Evolutionary conservation across 169 alveolate genomes (phyloP).

Genomic region (Cyclospora cayetanensis): DNA sequence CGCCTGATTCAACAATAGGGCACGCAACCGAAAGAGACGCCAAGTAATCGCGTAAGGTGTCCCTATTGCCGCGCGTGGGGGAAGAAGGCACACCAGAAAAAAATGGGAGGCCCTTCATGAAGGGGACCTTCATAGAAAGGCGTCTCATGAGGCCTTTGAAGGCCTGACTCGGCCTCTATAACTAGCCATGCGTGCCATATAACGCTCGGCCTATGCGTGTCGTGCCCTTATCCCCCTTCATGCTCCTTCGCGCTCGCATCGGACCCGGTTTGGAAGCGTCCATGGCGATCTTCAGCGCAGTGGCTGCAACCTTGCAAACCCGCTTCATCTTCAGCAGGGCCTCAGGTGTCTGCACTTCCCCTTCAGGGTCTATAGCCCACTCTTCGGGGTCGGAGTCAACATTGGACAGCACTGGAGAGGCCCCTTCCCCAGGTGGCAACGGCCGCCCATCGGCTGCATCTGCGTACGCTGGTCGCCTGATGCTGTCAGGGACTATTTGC

Average conservation of each 20-base stretch:
- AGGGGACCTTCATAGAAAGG: not conserved
- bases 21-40: not conserved
- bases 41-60: not conserved
- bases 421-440: not conserved
- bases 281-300: slow-evolving; percentile 40
- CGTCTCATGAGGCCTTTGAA: not conserved
- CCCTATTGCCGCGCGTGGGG: not conserved
- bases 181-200: not conserved
- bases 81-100: not conserved
- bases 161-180: not conserved
- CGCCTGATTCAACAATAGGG: too few species aligned
- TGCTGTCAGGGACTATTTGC: not conserved
- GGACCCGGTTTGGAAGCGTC: slow-evolving; percentile 7
- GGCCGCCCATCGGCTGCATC: not conserved
- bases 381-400: not conserved
- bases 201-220: not conserved
- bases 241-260: not conserved
- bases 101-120: not conserved
- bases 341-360: slow-evolving; percentile 13
- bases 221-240: not conserved
- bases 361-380: not conserved
- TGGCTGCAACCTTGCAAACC: slow-evolving; percentile 17
- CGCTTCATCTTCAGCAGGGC: not conserved
- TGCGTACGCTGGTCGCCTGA: slow-evolving; percentile 52
- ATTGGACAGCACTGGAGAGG: not conserved